Conservation (phyloP, 2,329 filamentous ascomycete genomes). For the Botrytis hyacinthi region DNA sequence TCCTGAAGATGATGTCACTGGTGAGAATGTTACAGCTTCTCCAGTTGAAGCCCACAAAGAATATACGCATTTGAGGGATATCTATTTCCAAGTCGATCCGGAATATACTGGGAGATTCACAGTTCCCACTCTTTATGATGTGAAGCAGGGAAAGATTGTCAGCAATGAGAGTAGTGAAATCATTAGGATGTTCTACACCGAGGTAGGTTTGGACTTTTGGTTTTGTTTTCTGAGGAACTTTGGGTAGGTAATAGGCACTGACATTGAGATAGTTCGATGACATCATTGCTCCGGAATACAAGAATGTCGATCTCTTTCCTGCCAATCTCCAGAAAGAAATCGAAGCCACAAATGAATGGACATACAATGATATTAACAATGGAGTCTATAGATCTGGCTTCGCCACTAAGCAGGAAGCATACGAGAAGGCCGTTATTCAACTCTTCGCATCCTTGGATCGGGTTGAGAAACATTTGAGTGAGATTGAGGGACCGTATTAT, state of each 20-base stretch:
- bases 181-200: slow-evolving; percentile 76
- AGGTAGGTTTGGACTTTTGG: slow-evolving; percentile 55
- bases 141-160: slow-evolving; percentile 65
- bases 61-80: slow-evolving; percentile 63
- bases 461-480: slow-evolving; percentile 66
- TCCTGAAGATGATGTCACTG: slow-evolving; percentile 54
- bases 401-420: slow-evolving; percentile 78
- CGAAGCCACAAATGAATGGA: slow-evolving; percentile 77
- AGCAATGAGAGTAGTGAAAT: slow-evolving; percentile 84
- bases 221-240: neutral
- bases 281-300: slow-evolving; percentile 58
- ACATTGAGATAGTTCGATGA: slow-evolving; percentile 65
- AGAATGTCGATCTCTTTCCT: slow-evolving; percentile 66
- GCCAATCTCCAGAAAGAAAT: slow-evolving; percentile 60
- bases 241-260: slow-evolving; percentile 1
- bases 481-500: slow-evolving; percentile 61
- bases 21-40: slow-evolving; percentile 63
- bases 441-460: slow-evolving; percentile 78
- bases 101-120: slow-evolving; percentile 68
- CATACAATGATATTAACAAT: slow-evolving; percentile 71
- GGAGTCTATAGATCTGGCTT: slow-evolving; percentile 78
- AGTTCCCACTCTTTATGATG: slow-evolving; percentile 66
- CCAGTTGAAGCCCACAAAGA: slow-evolving; percentile 59
- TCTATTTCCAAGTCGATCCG: slow-evolving; percentile 65
- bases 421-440: slow-evolving; percentile 67